Conservation (phyloP, 1,284 basidiomycete species). For the Neolentinus lepideus region DNA sequence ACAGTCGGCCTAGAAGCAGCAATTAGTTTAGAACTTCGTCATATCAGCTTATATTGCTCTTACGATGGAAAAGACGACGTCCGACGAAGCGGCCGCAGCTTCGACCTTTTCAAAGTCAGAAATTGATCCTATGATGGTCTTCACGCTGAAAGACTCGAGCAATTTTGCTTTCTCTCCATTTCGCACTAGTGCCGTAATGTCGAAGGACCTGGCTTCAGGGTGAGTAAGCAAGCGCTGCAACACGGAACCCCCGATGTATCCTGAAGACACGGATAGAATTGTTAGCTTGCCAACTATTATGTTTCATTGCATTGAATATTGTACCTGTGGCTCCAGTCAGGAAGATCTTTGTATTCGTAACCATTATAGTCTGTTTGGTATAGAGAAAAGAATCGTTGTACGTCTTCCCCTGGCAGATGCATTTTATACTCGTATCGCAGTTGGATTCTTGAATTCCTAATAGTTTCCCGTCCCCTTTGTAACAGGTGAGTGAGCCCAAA, state of each 20-base stretch:
- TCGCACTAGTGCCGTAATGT: constrained; percentile 36
- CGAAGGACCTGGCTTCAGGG: constrained; percentile 27
- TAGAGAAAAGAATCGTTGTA: too few relatives aligned
- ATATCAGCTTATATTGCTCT: constrained; percentile 9
- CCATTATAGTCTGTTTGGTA: too few relatives aligned
- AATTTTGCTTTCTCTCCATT: constrained; percentile 25
- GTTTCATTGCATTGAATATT: too few relatives aligned
- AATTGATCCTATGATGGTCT: constrained; percentile 25
- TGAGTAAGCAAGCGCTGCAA: constrained; percentile 37
- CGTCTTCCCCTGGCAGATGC: too few relatives aligned
- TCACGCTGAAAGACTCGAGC: constrained; percentile 23
- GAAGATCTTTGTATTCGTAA: constrained; percentile 12
- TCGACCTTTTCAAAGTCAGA: constrained; percentile 23
- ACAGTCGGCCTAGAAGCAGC: constrained; percentile 40
- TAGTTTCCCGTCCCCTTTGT: too few relatives aligned
- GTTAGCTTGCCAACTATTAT: too few relatives aligned
- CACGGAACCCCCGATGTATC: constrained; percentile 46
- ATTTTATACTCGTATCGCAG: too few relatives aligned
- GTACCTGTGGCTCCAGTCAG: constrained; percentile 18
- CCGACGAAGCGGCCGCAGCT: constrained; percentile 31
- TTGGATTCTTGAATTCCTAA: too few relatives aligned
- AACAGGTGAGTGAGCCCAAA: too few relatives aligned
- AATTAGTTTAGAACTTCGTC: too few relatives aligned
- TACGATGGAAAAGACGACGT: constrained; percentile 42
- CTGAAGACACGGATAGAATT: too few relatives aligned